Conservation (phyloP, 106 monocot genomes). For the Acanthochlamys bracteata region DNA sequence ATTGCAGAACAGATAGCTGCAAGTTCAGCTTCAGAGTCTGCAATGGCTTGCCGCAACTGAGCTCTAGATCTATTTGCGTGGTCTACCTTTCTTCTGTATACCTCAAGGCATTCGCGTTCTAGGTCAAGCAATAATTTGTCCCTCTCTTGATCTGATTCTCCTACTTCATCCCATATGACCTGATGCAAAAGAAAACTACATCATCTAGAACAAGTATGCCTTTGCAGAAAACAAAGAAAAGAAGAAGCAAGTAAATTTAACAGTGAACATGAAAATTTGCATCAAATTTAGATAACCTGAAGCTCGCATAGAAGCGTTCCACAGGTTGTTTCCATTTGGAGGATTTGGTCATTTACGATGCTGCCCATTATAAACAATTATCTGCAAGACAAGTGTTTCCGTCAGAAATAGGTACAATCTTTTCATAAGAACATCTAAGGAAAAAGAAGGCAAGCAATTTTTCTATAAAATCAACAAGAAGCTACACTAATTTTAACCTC, state of each 20-base stretch:
- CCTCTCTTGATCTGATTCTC: conserved; percentile 57
- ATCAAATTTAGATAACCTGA: conserved; percentile 16
- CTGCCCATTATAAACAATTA: conserved; percentile 11
- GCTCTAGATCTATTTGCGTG: conserved; percentile 47
- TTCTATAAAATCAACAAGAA: no score
- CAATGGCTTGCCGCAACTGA: conserved; percentile 56
- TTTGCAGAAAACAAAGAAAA: not conserved
- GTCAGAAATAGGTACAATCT: not conserved
- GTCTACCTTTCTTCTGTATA: conserved; percentile 67
- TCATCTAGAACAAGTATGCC: not conserved
- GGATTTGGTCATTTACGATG: conserved; percentile 17
- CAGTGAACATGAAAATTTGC: not conserved
- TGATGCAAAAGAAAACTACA: conserved; percentile 12
- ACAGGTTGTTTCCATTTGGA: conserved; percentile 26
- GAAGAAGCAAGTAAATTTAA: not conserved
- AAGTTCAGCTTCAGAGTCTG: conserved; percentile 65
- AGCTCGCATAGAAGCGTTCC: conserved; percentile 35
- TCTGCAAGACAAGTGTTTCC: conserved; percentile 1
- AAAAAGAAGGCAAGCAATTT: no score
- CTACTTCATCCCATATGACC: conserved; percentile 77
- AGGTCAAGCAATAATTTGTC: conserved; percentile 56
- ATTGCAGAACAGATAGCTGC: conserved; percentile 60
- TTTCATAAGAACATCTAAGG: no score
- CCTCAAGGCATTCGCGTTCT: conserved; percentile 71
- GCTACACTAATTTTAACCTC: no score